Conservation (phyloP, 176 grass and related monocot genomes). For the Oryza officinalis region DNA sequence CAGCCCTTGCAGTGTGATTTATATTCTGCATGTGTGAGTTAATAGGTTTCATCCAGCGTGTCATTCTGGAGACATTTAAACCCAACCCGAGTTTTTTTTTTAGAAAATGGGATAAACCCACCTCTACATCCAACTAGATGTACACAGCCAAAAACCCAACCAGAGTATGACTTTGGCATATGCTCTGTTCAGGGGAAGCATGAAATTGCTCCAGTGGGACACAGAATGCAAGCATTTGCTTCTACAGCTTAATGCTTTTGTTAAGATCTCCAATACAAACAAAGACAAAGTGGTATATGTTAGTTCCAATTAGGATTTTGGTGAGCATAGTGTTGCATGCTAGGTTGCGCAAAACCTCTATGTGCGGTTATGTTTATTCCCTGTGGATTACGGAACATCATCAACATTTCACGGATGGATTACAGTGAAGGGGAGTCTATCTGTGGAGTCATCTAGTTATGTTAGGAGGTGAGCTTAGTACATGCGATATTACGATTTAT, state of each 20-base stretch:
- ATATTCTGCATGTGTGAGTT: neutral
- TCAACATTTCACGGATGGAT: slow-evolving; percentile 2
- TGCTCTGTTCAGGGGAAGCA: neutral
- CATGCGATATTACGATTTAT: neutral
- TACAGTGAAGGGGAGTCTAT: neutral
- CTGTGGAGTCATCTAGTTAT: neutral
- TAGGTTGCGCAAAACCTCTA: neutral
- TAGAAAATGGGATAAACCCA: no score
- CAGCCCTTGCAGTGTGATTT: neutral
- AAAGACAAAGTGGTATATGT: neutral
- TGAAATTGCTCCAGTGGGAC: neutral
- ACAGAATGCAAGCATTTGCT: neutral
- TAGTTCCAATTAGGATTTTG: neutral
- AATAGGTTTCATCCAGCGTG: neutral
- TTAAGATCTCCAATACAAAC: neutral
- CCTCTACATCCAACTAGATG: no score
- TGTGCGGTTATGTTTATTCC: neutral
- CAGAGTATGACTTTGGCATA: neutral
- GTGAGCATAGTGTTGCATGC: neutral
- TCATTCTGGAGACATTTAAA: neutral
- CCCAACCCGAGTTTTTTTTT: neutral
- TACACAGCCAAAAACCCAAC: neutral
- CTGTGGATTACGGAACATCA: neutral
- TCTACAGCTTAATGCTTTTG: neutral
- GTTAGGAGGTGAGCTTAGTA: neutral